These are phyloP conservation scores for Hanseniaspora meyeri DNA, from an alignment of 805 yeast species.

Conservation along the genomic window DNA sequence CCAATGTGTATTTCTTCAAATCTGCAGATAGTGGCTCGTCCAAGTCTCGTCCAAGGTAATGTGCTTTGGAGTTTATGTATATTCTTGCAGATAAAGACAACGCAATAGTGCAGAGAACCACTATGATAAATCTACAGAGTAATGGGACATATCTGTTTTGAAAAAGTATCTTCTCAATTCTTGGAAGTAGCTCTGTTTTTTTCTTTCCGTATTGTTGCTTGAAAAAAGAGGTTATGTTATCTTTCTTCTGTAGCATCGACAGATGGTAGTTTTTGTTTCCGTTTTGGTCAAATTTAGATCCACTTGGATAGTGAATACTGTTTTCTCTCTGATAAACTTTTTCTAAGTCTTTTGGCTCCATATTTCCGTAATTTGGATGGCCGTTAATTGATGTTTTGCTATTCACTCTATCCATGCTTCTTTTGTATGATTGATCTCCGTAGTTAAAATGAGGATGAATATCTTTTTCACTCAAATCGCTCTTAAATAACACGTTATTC, in stretches of 20 bases:
- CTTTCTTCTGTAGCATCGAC: conserved; percentile 17
- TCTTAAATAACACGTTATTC: conserved; percentile 5
- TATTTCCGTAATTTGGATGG: conserved; percentile 6
- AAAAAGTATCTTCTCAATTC: conserved; percentile 45
- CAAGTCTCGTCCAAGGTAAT: conserved; percentile 10
- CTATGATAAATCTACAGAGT: conserved; percentile 49
- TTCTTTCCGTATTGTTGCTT: conserved; percentile 33
- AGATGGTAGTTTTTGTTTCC: conserved; percentile 2
- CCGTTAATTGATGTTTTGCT: neutral
- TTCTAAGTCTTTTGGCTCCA: conserved; percentile 11
- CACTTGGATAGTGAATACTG: neutral
- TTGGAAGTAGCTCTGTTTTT: conserved; percentile 54
- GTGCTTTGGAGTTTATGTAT: conserved; percentile 29
- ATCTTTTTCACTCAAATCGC: neutral
- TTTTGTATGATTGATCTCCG: neutral
- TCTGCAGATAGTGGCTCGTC: conserved; percentile 7
- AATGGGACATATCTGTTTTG: conserved; percentile 75
- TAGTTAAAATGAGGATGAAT: neutral
- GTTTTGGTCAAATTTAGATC: neutral
- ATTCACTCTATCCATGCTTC: neutral
- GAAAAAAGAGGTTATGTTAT: conserved; percentile 24
- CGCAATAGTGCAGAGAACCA: conserved; percentile 51
- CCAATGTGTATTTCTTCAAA: conserved; percentile 26
- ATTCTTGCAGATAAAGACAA: conserved; percentile 60
- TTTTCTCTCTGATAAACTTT: neutral